Base-by-base conservation (phyloP, 2,329 filamentous ascomycete species). In the Venturia nashicola region DNA sequence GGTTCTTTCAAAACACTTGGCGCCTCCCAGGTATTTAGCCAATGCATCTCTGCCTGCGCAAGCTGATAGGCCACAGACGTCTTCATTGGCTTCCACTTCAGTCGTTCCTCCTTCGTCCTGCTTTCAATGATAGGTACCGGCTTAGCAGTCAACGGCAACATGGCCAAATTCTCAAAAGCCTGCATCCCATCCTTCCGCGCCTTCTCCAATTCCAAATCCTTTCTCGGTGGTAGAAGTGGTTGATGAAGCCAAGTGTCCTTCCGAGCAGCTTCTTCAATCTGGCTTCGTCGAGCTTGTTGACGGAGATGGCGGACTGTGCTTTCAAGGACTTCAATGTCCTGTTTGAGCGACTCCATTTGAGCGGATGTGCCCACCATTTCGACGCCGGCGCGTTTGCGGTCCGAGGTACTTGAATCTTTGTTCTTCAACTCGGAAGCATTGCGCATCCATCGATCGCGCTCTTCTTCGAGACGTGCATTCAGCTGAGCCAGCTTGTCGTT, bases 301-400 rank as follows among this genome's bases (percentile, higher is more conserved):
- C 86, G 80, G 39, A 91, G 78, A 72, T 85, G 88, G 12, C 85
- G 81, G 57, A 90, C 83, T 1, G 86, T 85, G 1, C 83, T 81
- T 71, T 89, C 81, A 64, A 88, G 74, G 68, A 79, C 80, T 64
- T 79, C 80, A 69, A 91, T 86, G 65, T 93, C 86, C 68, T 81
- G 81, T 73, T 86, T 85, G 68, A 92, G 82, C 11, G 79, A 78
- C 68, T 91, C 87, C 76, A 91, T 86, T 73, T 93, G 88, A 62
- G 86, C 83, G 36, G 86, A 85, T 1, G 85, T 88, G 5, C 86
- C 84, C 59, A 88, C 86, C 36, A 87, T 85, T 34, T 84, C 82
- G 71, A 89, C 85, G 70, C 86, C 82, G 16, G 23, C 62, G 20
- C 57, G 44, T 40, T 55, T 46, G 55, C 36, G 23, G 42, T 51